Percentiles rank a stretch among this genome's conserved stretches.
phyloP scores from a whole-genome alignment of 805 yeast species.

The Candida schatavii region DNA sequence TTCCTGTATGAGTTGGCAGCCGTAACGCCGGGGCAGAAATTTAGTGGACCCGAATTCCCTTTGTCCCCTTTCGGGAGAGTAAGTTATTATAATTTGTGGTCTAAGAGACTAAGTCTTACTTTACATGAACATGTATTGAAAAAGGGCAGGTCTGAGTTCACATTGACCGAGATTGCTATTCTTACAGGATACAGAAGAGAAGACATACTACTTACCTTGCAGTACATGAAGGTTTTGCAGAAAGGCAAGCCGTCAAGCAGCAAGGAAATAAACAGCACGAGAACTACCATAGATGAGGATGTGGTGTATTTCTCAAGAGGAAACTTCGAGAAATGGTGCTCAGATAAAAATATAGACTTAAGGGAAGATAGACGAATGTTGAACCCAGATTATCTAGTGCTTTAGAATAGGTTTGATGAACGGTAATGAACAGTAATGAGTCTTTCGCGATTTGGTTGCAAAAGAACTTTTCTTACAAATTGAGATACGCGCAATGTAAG shows the following conservation, averaged over 20 bases:
- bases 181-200: slow-evolving; percentile 62
- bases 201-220: slow-evolving; percentile 59
- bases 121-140: slow-evolving; percentile 7
- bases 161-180: slow-evolving; percentile 49
- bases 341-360: slow-evolving; percentile 20
- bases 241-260: not conserved
- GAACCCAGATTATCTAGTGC: slow-evolving; percentile 19
- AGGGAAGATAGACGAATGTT: slow-evolving; percentile 24
- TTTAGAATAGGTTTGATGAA: too few relatives aligned
- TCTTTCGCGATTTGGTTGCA: not conserved
- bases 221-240: slow-evolving; percentile 43
- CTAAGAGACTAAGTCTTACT: slow-evolving; percentile 33
- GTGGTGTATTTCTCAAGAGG: slow-evolving; percentile 14
- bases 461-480: too few relatives aligned
- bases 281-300: slow-evolving; percentile 11
- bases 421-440: not conserved
- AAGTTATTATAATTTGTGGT: slow-evolving; percentile 78
- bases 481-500: too few relatives aligned
- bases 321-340: slow-evolving; percentile 30
- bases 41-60: slow-evolving; percentile 93
- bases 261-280: not conserved
- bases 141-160: slow-evolving; percentile 17
- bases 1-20: slow-evolving; percentile 76
- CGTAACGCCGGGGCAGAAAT: slow-evolving; percentile 48
- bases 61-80: slow-evolving; percentile 76